phyloP scores from a whole-genome alignment of 495 filamentous ascomycete genomes.

The Aspergillus sparsus region DNA sequence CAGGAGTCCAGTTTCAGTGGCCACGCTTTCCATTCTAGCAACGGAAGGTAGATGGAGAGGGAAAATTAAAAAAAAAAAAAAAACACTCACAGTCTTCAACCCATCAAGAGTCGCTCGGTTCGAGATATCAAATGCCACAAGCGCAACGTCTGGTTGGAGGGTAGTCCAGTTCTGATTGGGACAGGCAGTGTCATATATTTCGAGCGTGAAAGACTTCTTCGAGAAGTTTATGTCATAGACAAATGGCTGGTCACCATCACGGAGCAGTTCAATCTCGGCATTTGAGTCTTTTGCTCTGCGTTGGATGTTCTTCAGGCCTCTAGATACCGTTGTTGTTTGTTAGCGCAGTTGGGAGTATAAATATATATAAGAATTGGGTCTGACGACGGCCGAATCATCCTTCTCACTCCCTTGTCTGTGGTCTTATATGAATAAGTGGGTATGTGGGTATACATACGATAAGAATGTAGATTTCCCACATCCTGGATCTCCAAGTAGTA shows the following conservation, averaged over 20 bases:
- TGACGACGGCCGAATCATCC: too few species aligned
- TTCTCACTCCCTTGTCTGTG: too few species aligned
- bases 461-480: conserved; percentile 89
- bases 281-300: conserved; percentile 15
- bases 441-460: conserved; percentile 60
- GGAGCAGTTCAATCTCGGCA: conserved; percentile 46
- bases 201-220: conserved; percentile 66
- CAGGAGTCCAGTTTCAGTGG: too few species aligned
- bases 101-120: conserved; percentile 64
- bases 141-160: conserved; percentile 67
- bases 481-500: conserved; percentile 76
- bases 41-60: neutral
- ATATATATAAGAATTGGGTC: too few species aligned
- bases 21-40: neutral
- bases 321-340: conserved; percentile 11
- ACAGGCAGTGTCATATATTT: conserved; percentile 77
- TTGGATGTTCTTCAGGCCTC: conserved; percentile 32
- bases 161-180: conserved; percentile 73
- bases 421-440: neutral
- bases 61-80: neutral
- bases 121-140: conserved; percentile 82
- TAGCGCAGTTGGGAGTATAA: neutral
- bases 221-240: conserved; percentile 72
- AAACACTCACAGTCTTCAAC: conserved; percentile 55
- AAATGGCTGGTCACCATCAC: conserved; percentile 81